Evolutionary conservation across 805 yeast genomes (phyloP).

Genomic region (Nakazawaea ishiwadae): DNA sequence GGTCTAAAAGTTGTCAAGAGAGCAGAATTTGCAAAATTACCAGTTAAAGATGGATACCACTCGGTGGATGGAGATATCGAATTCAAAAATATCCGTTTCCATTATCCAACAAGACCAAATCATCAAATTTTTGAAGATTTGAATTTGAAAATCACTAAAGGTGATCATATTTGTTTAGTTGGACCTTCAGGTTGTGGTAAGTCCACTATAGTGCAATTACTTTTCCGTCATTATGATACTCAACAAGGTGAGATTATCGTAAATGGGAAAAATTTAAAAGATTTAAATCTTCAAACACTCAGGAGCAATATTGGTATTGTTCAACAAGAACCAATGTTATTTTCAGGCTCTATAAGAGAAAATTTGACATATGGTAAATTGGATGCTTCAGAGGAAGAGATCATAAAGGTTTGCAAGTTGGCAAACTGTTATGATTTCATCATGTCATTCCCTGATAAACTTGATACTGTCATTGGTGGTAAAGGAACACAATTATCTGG

Average conservation of each 20-base stretch:
- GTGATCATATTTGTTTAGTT: constrained; percentile 88
- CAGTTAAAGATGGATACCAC: constrained; percentile 21
- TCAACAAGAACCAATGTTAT: constrained; percentile 86
- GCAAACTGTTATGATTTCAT: constrained; percentile 77
- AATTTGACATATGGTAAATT: constrained; percentile 74
- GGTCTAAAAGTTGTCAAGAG: constrained; percentile 45
- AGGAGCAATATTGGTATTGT: constrained; percentile 82
- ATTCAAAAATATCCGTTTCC: constrained; percentile 61
- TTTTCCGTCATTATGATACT: constrained; percentile 84
- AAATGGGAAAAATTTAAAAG: constrained; percentile 58
- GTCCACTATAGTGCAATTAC: constrained; percentile 76
- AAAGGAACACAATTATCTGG: constrained; percentile 88
- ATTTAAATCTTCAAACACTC: constrained; percentile 66
- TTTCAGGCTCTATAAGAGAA: constrained; percentile 80
- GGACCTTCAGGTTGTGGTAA: constrained; percentile 99
- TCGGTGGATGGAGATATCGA: constrained; percentile 47
- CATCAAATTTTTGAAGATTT: constrained; percentile 59
- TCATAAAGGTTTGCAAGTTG: constrained; percentile 53
- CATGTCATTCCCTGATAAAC: constrained; percentile 70
- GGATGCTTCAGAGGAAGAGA: constrained; percentile 56
- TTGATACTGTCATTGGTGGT: constrained; percentile 81
- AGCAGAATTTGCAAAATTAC: constrained; percentile 16
- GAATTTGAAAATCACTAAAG: constrained; percentile 59
- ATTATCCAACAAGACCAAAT: constrained; percentile 82
- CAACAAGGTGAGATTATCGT: constrained; percentile 55